phyloP scores from a whole-genome alignment of 202 grass and related monocot genomes.

The Schoenoplectus tabernaemontani region DNA sequence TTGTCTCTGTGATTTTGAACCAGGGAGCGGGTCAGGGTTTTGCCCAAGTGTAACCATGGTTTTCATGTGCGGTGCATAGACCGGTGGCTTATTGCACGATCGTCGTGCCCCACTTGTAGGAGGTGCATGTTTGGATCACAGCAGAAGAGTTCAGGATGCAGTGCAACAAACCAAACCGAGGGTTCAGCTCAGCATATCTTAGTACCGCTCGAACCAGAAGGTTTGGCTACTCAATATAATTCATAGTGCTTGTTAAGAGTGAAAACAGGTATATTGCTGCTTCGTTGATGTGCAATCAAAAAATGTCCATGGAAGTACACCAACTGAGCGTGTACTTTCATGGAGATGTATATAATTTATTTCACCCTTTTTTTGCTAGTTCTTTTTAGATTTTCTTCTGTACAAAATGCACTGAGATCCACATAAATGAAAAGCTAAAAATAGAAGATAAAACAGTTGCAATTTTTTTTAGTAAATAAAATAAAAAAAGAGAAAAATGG shows the following conservation, averaged over 20 bases:
- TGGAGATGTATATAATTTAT: constrained; percentile 30
- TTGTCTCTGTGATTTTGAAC: constrained; percentile 75
- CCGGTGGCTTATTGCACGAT: constrained; percentile 62
- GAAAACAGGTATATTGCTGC: constrained; percentile 11
- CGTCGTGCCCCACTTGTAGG: constrained; percentile 76
- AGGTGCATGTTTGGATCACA: constrained; percentile 34
- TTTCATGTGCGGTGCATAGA: constrained; percentile 91
- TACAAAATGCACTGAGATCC: constrained; percentile 12
- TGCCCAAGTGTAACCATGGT: constrained; percentile 71
- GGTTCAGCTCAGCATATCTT: constrained; percentile 19
- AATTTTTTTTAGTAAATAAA: background rate
- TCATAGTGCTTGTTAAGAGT: constrained; percentile 26
- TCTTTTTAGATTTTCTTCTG: constrained; percentile 14
- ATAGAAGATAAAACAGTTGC: no score
- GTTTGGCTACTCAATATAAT: constrained; percentile 42
- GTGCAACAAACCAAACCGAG: background rate
- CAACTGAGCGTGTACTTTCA: constrained; percentile 36
- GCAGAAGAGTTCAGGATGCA: constrained; percentile 45
- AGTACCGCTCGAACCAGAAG: constrained; percentile 59
- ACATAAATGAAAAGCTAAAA: no score
- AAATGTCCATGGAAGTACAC: constrained; percentile 16
- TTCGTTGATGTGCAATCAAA: constrained; percentile 8
- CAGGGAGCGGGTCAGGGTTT: constrained; percentile 65
- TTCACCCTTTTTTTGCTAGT: background rate
- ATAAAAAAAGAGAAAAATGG: background rate